Percentiles rank a stretch among this genome's conserved stretches.
These are phyloP conservation scores for Bruguiera hainesii DNA, from an alignment of 441 rosid species.

Conservation along the genomic window DNA sequence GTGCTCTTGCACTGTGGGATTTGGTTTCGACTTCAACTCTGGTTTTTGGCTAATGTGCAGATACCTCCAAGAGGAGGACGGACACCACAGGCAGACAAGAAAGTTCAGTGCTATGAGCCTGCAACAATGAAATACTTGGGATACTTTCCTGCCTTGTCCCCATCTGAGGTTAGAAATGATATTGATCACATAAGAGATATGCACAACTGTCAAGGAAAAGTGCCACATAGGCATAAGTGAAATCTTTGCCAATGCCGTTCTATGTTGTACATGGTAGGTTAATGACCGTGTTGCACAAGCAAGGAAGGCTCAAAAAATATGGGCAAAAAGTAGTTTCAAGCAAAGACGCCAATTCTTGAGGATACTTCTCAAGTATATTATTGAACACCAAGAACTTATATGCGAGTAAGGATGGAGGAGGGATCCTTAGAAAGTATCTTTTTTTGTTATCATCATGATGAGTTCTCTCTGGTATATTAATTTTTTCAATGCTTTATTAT, in stretches of 20 bases:
- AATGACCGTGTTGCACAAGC: constrained; percentile 74
- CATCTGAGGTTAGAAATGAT: constrained; percentile 61
- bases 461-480: neutral
- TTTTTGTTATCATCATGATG: constrained; percentile 5
- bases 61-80: constrained; percentile 96
- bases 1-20: no score
- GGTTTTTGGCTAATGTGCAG: constrained; percentile 32
- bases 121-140: constrained; percentile 98
- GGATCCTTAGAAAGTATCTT: neutral
- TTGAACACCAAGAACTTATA: constrained; percentile 92
- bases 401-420: constrained; percentile 74
- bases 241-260: constrained; percentile 4
- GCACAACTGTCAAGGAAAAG: neutral
- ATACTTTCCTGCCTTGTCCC: constrained; percentile 63
- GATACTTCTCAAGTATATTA: constrained; percentile 85
- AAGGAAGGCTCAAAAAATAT: constrained; percentile 88
- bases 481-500: no score
- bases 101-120: constrained; percentile 96
- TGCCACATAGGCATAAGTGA: neutral
- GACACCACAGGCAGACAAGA: constrained; percentile 74
- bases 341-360: constrained; percentile 89
- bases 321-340: constrained; percentile 96
- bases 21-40: neutral
- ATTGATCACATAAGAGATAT: neutral
- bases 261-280: constrained; percentile 47